phyloP scores from a whole-genome alignment of 805 yeast species.

The Yarrowia deformans region DNA sequence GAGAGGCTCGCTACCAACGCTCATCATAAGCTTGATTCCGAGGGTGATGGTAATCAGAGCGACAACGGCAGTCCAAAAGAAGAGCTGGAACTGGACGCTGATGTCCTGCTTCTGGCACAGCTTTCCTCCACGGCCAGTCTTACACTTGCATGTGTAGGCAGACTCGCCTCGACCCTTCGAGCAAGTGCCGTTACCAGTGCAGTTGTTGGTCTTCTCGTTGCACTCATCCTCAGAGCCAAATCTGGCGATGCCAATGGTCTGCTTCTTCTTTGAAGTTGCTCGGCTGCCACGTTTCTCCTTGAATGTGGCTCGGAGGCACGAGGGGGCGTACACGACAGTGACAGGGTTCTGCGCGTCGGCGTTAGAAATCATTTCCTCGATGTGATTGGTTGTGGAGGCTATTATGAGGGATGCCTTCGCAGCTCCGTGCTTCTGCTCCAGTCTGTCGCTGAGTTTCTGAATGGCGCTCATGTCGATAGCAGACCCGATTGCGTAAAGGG shows the following conservation, averaged over 20 bases:
- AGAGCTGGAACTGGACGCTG: slow-evolving; percentile 68
- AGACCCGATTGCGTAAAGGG: slow-evolving; percentile 30
- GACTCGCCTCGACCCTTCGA: slow-evolving; percentile 46
- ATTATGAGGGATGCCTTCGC: slow-evolving; percentile 20
- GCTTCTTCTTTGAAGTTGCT: slow-evolving; percentile 26
- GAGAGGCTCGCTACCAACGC: slow-evolving; percentile 65
- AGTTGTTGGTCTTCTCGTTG: slow-evolving; percentile 48
- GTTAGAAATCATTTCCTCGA: not conserved
- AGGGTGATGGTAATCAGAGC: slow-evolving; percentile 56
- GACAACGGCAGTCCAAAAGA: slow-evolving; percentile 69
- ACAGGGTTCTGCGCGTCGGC: slow-evolving; percentile 27
- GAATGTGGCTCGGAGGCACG: slow-evolving; percentile 5
- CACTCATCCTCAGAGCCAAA: slow-evolving; percentile 49
- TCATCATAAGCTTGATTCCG: slow-evolving; percentile 61
- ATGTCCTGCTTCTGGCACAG: slow-evolving; percentile 75
- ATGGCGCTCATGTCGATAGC: slow-evolving; percentile 14
- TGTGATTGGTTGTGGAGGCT: not conserved
- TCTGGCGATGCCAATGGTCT: slow-evolving; percentile 18
- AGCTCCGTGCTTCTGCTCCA: slow-evolving; percentile 24
- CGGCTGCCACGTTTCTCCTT: slow-evolving; percentile 26
- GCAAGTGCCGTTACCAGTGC: slow-evolving; percentile 54
- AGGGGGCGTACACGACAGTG: slow-evolving; percentile 36
- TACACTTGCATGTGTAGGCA: slow-evolving; percentile 51
- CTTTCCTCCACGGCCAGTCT: slow-evolving; percentile 53
- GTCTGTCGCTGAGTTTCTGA: slow-evolving; percentile 33